These are phyloP conservation scores for Xylaria sp. DNA, from an alignment of 2,329 filamentous ascomycete genomes.

Conservation along the genomic window DNA sequence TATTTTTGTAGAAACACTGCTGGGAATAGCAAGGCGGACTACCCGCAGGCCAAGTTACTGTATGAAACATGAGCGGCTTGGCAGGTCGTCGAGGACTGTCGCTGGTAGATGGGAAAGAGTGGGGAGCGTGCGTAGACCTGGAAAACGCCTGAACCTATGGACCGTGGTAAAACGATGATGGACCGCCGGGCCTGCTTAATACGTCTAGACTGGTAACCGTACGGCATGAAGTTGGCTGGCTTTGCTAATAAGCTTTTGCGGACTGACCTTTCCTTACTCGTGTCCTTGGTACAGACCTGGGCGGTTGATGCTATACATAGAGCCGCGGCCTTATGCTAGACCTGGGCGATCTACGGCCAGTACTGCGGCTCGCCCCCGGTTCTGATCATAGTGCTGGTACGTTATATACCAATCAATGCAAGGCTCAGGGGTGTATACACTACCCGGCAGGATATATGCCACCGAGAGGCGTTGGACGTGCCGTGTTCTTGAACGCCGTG, in stretches of 20 bases:
- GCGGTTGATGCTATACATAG: conserved; percentile 31
- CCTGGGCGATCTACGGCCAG: conserved; percentile 18
- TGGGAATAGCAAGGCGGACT: neutral
- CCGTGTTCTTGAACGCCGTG: no score
- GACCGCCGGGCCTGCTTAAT: neutral
- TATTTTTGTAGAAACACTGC: neutral
- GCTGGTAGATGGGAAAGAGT: conserved; percentile 12
- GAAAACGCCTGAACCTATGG: conserved; percentile 1
- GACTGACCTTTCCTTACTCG: neutral
- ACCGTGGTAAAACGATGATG: neutral
- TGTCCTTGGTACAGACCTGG: neutral
- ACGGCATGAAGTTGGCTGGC: conserved; percentile 3
- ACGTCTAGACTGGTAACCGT: neutral
- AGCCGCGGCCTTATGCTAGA: conserved; percentile 18
- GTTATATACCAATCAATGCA: conserved; percentile 10
- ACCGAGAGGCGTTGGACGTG: no score
- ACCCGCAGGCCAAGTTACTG: neutral
- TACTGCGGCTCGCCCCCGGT: neutral
- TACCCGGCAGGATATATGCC: no score
- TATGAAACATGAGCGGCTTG: conserved; percentile 19
- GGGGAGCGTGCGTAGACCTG: conserved; percentile 17
- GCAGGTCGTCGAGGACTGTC: neutral
- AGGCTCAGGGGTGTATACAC: conserved; percentile 22
- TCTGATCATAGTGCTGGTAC: conserved; percentile 17
- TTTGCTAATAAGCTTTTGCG: conserved; percentile 14